Percentiles rank a stretch among this genome's conserved stretches.
These are phyloP conservation scores for Eutypa lata DNA, from an alignment of 2,329 filamentous ascomycete genomes.

Conservation along the genomic window DNA sequence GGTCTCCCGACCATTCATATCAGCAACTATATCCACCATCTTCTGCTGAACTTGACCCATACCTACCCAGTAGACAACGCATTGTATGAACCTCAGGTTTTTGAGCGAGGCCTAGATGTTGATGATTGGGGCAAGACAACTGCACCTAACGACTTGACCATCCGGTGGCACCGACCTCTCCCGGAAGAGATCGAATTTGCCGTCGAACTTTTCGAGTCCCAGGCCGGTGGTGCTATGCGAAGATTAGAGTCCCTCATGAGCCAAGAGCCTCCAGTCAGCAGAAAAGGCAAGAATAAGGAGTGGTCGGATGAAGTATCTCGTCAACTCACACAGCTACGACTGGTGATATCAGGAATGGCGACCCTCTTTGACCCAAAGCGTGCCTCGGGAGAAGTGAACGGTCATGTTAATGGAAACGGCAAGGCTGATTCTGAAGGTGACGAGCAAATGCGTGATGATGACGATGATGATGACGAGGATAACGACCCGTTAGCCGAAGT, in stretches of 20 bases:
- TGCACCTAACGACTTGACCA: slow-evolving; percentile 70
- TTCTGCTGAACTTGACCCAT: slow-evolving; percentile 89
- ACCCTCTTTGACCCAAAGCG: slow-evolving; percentile 81
- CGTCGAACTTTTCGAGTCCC: slow-evolving; percentile 80
- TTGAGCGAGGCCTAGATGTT: slow-evolving; percentile 68
- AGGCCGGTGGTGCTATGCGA: slow-evolving; percentile 72
- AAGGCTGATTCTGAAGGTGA: slow-evolving; percentile 39
- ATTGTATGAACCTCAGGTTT: slow-evolving; percentile 76
- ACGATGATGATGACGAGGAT: slow-evolving; percentile 52
- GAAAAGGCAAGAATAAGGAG: slow-evolving; percentile 94
- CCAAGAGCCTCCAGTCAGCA: slow-evolving; percentile 75
- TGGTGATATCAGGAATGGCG: slow-evolving; percentile 89
- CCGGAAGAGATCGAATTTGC: slow-evolving; percentile 83
- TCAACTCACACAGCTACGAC: slow-evolving; percentile 79
- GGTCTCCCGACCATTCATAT: slow-evolving; percentile 93
- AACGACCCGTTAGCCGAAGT: slow-evolving; percentile 59
- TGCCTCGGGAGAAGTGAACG: slow-evolving; percentile 52
- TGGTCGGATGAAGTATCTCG: slow-evolving; percentile 97
- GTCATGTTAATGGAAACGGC: slow-evolving; percentile 37
- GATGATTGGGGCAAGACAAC: slow-evolving; percentile 83
- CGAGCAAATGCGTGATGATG: slow-evolving; percentile 53
- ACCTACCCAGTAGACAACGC: slow-evolving; percentile 90
- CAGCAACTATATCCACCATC: slow-evolving; percentile 95
- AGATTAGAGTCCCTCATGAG: slow-evolving; percentile 78
- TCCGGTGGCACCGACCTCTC: slow-evolving; percentile 87